Conservation (phyloP, 2,329 filamentous ascomycete species). For the Aureobasidium melanogenum region DNA sequence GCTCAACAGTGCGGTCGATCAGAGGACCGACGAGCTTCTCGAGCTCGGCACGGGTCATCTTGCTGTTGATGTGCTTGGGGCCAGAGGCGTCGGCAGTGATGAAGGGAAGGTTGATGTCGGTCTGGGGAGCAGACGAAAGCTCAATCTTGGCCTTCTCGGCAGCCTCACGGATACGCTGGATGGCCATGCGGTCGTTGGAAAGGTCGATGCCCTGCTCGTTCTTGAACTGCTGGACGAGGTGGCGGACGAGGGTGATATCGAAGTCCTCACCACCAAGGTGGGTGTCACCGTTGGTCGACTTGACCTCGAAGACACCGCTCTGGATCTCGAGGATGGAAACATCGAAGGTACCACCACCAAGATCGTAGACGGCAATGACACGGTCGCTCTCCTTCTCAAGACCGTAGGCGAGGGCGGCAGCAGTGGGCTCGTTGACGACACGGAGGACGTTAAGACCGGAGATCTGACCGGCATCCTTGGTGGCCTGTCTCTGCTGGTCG, state of each 20-base stretch:
- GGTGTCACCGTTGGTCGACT: slow-evolving; percentile 95
- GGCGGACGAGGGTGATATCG: slow-evolving; percentile 75
- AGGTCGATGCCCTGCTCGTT: slow-evolving; percentile 60
- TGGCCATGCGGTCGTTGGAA: slow-evolving; percentile 75
- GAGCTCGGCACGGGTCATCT: slow-evolving; percentile 97
- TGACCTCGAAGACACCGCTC: slow-evolving; percentile 98
- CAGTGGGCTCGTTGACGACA: slow-evolving; percentile 99
- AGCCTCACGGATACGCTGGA: slow-evolving; percentile 91
- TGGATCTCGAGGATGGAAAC: slow-evolving; percentile 98
- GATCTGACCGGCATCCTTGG: slow-evolving; percentile 98
- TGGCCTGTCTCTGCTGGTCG: slow-evolving; percentile 99
- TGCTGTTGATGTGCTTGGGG: slow-evolving; percentile 97
- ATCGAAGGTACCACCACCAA: slow-evolving; percentile 99
- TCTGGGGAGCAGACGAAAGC: slow-evolving; percentile 92
- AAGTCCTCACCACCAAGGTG: slow-evolving; percentile 95
- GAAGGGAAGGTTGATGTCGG: slow-evolving; percentile 96
- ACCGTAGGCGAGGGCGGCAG: slow-evolving; percentile 96
- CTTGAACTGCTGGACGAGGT: slow-evolving; percentile 77
- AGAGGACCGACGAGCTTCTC: slow-evolving; percentile 96
- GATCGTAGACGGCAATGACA: slow-evolving; percentile 98
- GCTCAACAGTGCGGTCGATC: slow-evolving; percentile 87
- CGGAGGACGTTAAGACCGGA: slow-evolving; percentile 95
- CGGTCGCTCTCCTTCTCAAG: slow-evolving; percentile 98
- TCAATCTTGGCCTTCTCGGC: slow-evolving; percentile 99
- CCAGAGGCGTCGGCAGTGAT: slow-evolving; percentile 81